Evolutionary conservation across 805 yeast genomes (phyloP), one percentile per base, ranked within the genome.

Genomic region (Cyberlindnera euphorbiae): DNA sequence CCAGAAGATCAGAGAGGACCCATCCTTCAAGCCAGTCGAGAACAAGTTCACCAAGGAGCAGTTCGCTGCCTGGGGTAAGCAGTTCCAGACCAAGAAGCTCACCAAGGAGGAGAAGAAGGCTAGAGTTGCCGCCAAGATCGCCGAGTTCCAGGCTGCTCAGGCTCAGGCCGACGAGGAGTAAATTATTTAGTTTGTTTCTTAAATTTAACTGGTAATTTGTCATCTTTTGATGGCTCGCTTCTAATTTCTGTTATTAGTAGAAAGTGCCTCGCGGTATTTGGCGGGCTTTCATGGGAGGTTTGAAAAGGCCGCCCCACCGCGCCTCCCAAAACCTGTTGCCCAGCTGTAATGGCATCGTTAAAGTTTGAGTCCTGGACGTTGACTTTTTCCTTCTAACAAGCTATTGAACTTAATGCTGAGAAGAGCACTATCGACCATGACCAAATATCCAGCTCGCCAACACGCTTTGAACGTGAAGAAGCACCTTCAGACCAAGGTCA

Each of bases 21-120:
- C 98, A 69, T 45, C 79, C 53, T 78, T 78, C 83, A 82, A 82
- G 76, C 84, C 88, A 65, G 73, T 95, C 60, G 83, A 79, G 70
- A 79, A 78, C 81, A 86, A 86, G 77, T 82, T 79, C 90, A 75
- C 95, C 79, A 90, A 87, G 82, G 96, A 81, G 67, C 93, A 89
- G 75, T 90, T 87, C 79, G 95, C 95, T 77, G 95, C 94, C 67
- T 86, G 81, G 71, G 79, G 95, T 55, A 83, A 82, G 81, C 87
- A 90, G 77, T 85, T 70, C 96, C 82, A 77, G 73, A 80, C 77
- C 66, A 71, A 63, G 62, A 90, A 85, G 77, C 80, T 90, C 71
- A 78, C 97, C 75, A 78, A 63, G 63, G 97, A 77, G 63, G 85
- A 93, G 81, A 84, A 95, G 77, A 66, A 73, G 58, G 96, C 84